Conservation (phyloP, 1,139 yeast genomes). For the Magnusiomyces tetraspermus region DNA sequence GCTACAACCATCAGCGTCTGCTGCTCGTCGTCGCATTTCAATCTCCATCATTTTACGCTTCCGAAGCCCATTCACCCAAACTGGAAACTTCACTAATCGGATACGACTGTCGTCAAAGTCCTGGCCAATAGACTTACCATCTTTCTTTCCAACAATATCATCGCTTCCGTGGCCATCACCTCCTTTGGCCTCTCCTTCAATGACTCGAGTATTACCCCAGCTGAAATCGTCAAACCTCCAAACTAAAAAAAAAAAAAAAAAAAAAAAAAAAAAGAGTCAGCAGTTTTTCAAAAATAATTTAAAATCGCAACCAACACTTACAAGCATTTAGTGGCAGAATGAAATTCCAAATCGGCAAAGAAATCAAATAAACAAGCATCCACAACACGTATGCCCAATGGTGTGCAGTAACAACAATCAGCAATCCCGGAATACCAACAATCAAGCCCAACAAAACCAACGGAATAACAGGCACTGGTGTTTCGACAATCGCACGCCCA, state of each 20-base stretch:
- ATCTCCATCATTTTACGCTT: background rate
- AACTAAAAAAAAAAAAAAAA: constrained; percentile 7
- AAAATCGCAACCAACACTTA: background rate
- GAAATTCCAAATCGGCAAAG: constrained; percentile 88
- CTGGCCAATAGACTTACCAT: background rate
- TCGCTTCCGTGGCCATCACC: background rate
- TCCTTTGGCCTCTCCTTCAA: constrained; percentile 44
- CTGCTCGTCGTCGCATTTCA: background rate
- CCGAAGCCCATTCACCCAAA: constrained; percentile 7
- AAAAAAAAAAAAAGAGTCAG: background rate
- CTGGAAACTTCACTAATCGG: constrained; percentile 8
- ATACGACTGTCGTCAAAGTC: constrained; percentile 9
- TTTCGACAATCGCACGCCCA: constrained; percentile 56
- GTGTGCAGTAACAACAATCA: constrained; percentile 76
- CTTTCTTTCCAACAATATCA: background rate
- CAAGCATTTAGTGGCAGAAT: constrained; percentile 74
- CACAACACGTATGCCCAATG: constrained; percentile 61
- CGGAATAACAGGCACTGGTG: constrained; percentile 71
- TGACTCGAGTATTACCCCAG: constrained; percentile 88
- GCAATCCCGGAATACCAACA: constrained; percentile 73
- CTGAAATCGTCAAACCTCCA: constrained; percentile 95
- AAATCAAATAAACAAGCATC: constrained; percentile 66
- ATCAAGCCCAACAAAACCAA: constrained; percentile 65
- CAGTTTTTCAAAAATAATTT: background rate
- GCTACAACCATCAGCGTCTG: too few relatives aligned